Evolutionary conservation across 176 grass and related monocot species (phyloP), one percentile per base, ranked within the genome.

Genomic region (Triticum turgidum): DNA sequence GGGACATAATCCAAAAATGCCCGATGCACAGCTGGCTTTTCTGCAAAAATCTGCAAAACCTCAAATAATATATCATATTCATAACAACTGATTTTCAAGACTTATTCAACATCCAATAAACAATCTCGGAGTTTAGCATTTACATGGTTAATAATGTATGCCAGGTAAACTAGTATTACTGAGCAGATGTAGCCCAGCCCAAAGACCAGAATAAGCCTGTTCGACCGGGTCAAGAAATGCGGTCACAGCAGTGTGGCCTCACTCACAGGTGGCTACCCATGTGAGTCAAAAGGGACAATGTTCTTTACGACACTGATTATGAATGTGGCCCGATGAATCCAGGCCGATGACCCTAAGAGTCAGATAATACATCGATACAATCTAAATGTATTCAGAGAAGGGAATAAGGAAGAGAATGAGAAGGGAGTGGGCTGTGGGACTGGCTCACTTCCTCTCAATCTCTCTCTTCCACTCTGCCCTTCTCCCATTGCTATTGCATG

Each of bases 1-100:
- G 96, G 96, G 78, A 98, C 96, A 49, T 77, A 92, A 84, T 94
- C 80, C 54, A 98, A 90, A 95, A 92, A 98, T 80, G 96, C 96
- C 65, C 93, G 83, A 89, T 92, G 96, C 47, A 98, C 93, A 75
- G 96, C 96, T 86, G 96, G 96, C 30, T 98, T 98, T 92, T 98
- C 96, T 59, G 96, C 88, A 91, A 98, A 98, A 89, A 95, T 98
- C 96, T 98, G 90, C 56, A 88, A 86, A 70, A 79, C 61, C 79
- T 13, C 18, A 22, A 61, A 65, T 24, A 90, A 74, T 67, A 78
- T 20, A 83, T 59, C 14, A 83, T 63, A 22, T 74, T 82, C 54
- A 47, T 27, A 80, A 18, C 7, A 83, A 68, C 3, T 83, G 9
- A 83, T 51, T 41, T 69, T 80, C 29, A 79, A 58, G 7, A 73